phyloP scores from a whole-genome alignment of 352 stramenopile genomes.

The Phytophthora macrochlamydospora region DNA sequence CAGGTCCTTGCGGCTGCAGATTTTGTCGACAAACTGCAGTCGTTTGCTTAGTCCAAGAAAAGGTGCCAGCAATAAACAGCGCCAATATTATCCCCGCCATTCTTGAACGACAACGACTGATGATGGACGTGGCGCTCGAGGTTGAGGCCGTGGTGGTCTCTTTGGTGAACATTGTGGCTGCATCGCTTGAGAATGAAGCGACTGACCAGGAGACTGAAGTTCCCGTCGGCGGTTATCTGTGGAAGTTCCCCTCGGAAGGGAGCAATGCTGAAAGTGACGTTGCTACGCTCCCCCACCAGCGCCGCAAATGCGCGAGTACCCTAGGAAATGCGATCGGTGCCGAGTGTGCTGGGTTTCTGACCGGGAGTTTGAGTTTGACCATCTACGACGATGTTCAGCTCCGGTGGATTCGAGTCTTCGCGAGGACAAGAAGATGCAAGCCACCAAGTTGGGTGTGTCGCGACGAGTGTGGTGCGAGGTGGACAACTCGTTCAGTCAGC shows the following conservation, averaged over 20 bases:
- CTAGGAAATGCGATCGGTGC: slow-evolving; percentile 41
- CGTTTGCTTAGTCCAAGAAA: slow-evolving; percentile 31
- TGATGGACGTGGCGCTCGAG: background rate
- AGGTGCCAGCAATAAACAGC: slow-evolving; percentile 2
- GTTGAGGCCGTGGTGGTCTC: slow-evolving; percentile 14
- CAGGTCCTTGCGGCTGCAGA: slow-evolving; percentile 33
- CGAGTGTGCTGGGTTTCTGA: slow-evolving; percentile 44
- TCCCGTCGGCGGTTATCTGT: slow-evolving; percentile 37
- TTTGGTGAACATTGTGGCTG: slow-evolving; percentile 19
- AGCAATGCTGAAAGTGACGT: slow-evolving; percentile 31
- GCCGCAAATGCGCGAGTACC: slow-evolving; percentile 27
- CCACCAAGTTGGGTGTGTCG: slow-evolving; percentile 31
- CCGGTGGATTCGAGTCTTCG: background rate
- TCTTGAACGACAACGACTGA: slow-evolving; percentile 8
- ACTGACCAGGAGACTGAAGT: slow-evolving; percentile 12
- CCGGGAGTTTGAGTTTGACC: slow-evolving; percentile 26
- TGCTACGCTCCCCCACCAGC: slow-evolving; percentile 8
- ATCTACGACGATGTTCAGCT: slow-evolving; percentile 22
- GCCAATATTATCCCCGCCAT: background rate
- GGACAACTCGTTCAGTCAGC: slow-evolving; percentile 37
- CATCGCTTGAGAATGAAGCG: slow-evolving; percentile 4
- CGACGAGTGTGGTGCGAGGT: slow-evolving; percentile 66
- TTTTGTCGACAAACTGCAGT: slow-evolving; percentile 45
- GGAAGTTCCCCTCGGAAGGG: slow-evolving; percentile 77
- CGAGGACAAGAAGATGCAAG: slow-evolving; percentile 5